A percentile compares a stretch with the other conserved stretches of the same genome.
Evolutionary conservation across 192 early-diverging fungal genomes (phyloP).

Genomic region (Spinellus fusiger): DNA sequence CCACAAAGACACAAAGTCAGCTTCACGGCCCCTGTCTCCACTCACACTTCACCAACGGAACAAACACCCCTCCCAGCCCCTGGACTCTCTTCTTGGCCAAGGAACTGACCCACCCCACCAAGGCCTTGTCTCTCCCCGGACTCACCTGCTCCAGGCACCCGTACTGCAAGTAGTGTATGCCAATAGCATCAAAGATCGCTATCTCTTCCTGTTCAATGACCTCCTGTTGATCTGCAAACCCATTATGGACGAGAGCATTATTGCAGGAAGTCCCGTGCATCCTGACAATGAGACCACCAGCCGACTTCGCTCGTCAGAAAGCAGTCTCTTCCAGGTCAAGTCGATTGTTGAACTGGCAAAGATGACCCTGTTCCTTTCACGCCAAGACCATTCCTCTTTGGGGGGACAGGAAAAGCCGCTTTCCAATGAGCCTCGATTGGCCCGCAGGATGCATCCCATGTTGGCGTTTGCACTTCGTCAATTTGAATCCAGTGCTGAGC

Average conservation of each 20-base stretch:
- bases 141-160: constrained; percentile 49
- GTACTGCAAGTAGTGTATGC: constrained; percentile 61
- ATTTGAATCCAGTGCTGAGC: constrained; percentile 52
- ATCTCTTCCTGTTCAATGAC: constrained; percentile 62
- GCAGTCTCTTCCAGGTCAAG: constrained; percentile 49
- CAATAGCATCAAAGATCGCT: constrained; percentile 60
- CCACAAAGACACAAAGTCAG: background rate
- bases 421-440: background rate
- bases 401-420: background rate
- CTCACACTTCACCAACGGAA: background rate
- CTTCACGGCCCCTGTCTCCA: background rate
- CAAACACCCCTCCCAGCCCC: background rate
- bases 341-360: constrained; percentile 45
- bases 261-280: constrained; percentile 1
- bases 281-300: constrained; percentile 7
- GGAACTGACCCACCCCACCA: background rate
- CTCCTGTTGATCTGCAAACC: constrained; percentile 61
- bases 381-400: constrained; percentile 26
- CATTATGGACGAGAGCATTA: constrained; percentile 43
- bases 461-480: constrained; percentile 52
- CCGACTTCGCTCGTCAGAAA: constrained; percentile 30
- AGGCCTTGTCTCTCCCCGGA: constrained; percentile 29
- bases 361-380: constrained; percentile 36
- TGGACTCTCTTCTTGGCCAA: too few relatives aligned
- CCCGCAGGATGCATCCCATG: constrained; percentile 48